A percentile compares a stretch with the other conserved stretches of the same genome.
Conservation (phyloP, 129 eudicot genomes). For the Pittosporum tobira region DNA sequence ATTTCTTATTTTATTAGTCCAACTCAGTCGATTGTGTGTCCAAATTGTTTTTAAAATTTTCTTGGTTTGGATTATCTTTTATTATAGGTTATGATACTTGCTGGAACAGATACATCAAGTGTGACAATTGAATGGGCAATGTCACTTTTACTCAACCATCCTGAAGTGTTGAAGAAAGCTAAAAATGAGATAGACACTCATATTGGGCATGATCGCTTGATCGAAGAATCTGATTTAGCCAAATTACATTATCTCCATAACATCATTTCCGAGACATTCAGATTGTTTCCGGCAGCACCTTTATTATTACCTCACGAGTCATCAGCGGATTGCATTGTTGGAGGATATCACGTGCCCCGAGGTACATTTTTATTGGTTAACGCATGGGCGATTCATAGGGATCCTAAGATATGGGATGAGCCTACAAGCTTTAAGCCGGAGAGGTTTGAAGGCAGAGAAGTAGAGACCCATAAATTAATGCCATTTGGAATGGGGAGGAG, state of each 20-base stretch:
- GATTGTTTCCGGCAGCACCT: constrained; percentile 31
- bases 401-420: constrained; percentile 31
- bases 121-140: constrained; percentile 43
- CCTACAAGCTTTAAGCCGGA: constrained; percentile 39
- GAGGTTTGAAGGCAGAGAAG: constrained; percentile 30
- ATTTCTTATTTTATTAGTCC: no score
- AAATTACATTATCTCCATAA: constrained; percentile 19
- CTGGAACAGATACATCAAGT: constrained; percentile 27
- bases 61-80: background rate
- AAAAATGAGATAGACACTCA: constrained; percentile 18
- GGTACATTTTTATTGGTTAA: constrained; percentile 31
- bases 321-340: constrained; percentile 21
- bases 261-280: constrained; percentile 25
- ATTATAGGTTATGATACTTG: constrained; percentile 18
- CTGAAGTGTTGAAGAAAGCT: constrained; percentile 17
- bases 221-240: constrained; percentile 23
- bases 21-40: no score
- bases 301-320: constrained; percentile 30
- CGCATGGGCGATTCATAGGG: constrained; percentile 34
- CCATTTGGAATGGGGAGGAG: constrained; percentile 53
- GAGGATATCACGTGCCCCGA: constrained; percentile 27
- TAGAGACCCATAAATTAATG: constrained; percentile 20
- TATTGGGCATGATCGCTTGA: constrained; percentile 17
- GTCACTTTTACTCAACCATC: constrained; percentile 27
- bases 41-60: no score